Percentiles rank a stretch among this genome's conserved stretches.
Evolutionary conservation across 768 basidiomycete species (phyloP).

Genomic region (Leucocoprinus leucothites): DNA sequence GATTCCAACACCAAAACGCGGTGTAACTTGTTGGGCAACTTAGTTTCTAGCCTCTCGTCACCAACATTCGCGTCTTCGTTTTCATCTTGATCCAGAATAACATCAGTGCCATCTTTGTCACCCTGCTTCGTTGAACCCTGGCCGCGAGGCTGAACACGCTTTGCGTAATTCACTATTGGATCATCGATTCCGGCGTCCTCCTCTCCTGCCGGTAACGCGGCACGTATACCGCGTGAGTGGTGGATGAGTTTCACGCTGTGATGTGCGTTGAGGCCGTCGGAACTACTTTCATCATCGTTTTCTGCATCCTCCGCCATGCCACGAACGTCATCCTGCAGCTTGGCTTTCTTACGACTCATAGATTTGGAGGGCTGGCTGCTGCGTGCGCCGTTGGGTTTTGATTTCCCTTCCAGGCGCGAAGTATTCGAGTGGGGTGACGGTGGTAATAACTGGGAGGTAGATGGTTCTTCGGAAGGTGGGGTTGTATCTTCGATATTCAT

Average conservation of each 20-base stretch:
- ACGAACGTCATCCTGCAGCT: slow-evolving; percentile 19
- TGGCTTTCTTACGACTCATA: slow-evolving; percentile 49
- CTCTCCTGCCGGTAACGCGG: slow-evolving; percentile 11
- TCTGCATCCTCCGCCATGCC: slow-evolving; percentile 23
- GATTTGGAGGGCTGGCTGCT: slow-evolving; percentile 23
- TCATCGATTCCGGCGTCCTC: slow-evolving; percentile 30
- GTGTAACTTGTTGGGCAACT: slow-evolving; percentile 65
- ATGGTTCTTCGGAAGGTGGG: slow-evolving; percentile 28
- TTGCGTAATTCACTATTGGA: slow-evolving; percentile 26
- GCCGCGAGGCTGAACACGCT: slow-evolving; percentile 10
- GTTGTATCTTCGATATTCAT: slow-evolving; percentile 15
- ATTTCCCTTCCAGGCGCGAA: slow-evolving; percentile 20
- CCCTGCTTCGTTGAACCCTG: slow-evolving; percentile 5
- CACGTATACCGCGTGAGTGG: slow-evolving; percentile 13
- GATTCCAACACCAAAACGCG: slow-evolving; percentile 62
- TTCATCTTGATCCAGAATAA: slow-evolving; percentile 15
- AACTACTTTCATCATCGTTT: slow-evolving; percentile 19
- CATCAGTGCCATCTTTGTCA: neutral
- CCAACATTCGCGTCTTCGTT: slow-evolving; percentile 30
- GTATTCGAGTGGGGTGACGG: slow-evolving; percentile 29
- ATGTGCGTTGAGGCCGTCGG: neutral
- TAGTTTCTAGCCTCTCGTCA: slow-evolving; percentile 45
- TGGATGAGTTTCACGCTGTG: slow-evolving; percentile 8
- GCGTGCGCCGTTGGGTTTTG: slow-evolving; percentile 30
- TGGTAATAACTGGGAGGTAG: slow-evolving; percentile 58